Evolutionary conservation across 768 basidiomycete genomes (phyloP), one percentile per base, ranked within the genome.

Genomic region (Panaeolus cyanescens): DNA sequence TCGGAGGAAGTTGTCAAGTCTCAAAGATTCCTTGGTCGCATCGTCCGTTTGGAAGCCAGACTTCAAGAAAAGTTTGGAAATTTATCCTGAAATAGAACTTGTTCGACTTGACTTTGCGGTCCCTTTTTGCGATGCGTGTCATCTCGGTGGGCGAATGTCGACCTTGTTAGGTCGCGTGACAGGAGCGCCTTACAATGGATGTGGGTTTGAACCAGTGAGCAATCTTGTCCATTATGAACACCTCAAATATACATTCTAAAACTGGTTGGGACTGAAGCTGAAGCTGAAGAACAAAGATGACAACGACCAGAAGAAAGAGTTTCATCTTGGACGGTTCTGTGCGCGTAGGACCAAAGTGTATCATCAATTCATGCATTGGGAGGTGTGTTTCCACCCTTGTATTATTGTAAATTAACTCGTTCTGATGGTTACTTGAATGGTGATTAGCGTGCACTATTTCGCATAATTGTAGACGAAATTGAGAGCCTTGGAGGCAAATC

Each of bases 31-130:
- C 1, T 74, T 92, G 13, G 91, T 95, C 5, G 80, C 89, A 7
- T 94, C 93, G n/a, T 92, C 92, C 0, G 84, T 92, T 10, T 97
- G 95, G 95, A 78, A 80, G 59, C 80, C 87, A 1, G 79, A 83
- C 10, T 93, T 91, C 76, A 92, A 84, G 65, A 81, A 79, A 39
- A 68, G 79, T 2, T 72, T 97, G 13, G 84, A 90, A 68, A 83
- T 65, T 54, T 89, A 87, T 71, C 94, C 95, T 0, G 75, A 82
- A 1, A 85, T 94, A 58, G 76, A 82, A 17, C 69, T 91, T 36
- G 65, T 77, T 25, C 67, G 67, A 25, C 71, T 94, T 58, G 77
- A 84, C 15, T 86, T 86, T 65, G 74, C 85, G 13, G 73, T 85
- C 20, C 85, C 87, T 1, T 76, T 77, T 17, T 97, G 95, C 69